Evolutionary conservation across 768 basidiomycete species (phyloP).

Genomic region (Leucocoprinus birnbaumii): DNA sequence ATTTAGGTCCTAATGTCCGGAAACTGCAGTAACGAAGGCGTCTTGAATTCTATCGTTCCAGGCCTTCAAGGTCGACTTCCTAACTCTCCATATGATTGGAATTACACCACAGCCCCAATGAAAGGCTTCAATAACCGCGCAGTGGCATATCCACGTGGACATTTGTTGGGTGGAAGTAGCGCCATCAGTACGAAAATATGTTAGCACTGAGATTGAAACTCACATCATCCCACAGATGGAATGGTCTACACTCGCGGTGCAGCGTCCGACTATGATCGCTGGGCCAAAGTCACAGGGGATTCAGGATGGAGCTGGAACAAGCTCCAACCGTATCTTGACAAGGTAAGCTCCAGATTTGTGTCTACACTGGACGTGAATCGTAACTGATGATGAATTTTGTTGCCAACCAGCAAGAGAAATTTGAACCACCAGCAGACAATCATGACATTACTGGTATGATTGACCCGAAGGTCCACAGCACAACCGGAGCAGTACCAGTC

Average conservation of each 20-base stretch:
- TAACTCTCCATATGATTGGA: conserved; percentile 26
- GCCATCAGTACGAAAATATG: conserved; percentile 22
- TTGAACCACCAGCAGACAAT: conserved; percentile 24
- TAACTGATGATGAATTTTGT: no score
- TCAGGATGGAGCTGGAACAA: conserved; percentile 29
- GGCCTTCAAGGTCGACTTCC: conserved; percentile 8
- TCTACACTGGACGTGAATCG: neutral
- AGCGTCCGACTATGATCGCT: conserved; percentile 24
- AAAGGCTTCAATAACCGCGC: conserved; percentile 21
- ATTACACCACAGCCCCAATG: conserved; percentile 26
- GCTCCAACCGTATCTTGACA: conserved; percentile 24
- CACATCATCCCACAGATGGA: conserved; percentile 17
- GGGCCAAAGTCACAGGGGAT: conserved; percentile 24
- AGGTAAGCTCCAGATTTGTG: conserved; percentile 12
- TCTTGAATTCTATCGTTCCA: conserved; percentile 17
- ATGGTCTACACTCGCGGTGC: conserved; percentile 29
- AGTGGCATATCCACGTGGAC: conserved; percentile 25
- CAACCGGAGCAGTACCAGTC: conserved; percentile 21
- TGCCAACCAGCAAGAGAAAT: conserved; percentile 19
- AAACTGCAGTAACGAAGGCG: conserved; percentile 20
- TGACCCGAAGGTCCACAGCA: conserved; percentile 27
- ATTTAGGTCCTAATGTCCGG: no score
- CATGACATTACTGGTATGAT: conserved; percentile 29
- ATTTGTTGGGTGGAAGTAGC: conserved; percentile 30
- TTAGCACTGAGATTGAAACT: neutral